Evolutionary conservation across 495 filamentous ascomycete genomes (phyloP), one percentile per base, ranked within the genome.

Genomic region (Tuber umbilicatum): DNA sequence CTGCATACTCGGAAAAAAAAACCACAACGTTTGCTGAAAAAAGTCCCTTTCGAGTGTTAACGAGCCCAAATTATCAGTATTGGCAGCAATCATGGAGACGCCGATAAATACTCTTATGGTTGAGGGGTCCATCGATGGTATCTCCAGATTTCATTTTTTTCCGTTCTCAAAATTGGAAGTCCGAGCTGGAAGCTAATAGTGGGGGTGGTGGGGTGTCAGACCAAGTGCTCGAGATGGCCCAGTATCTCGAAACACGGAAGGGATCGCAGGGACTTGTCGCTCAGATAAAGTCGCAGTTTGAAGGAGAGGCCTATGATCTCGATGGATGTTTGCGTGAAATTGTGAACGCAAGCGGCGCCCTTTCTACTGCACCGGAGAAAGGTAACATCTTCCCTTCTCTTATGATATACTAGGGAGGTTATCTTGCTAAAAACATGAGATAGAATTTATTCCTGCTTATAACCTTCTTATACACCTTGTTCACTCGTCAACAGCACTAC

Each of bases 391-490:
- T 23, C 42, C 16, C 35, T 70, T 21, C 67, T n/a, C 39, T 73
- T 35, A 31, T 45, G 50, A 71, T 70, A 60, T 41, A 35, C 21
- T n/a, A 42, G 17, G 31, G 42, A 38, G 23, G 38, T 73, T n/a
- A 68, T 41, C 19, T 38, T 74, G 2, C 40, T 39, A 35, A 37
- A 35, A 37, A 39, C 45, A 38, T 37, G 55, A 19, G 21, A 74
- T 78, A 91, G 94, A 98, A 84, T 94, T 98, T 83, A 92, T 91
- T 72, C 89, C 94, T 45, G 92, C 95, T 47, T 97, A 97, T 86
- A 97, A 98, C 86, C 91, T 97, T 76, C 90, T 99, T 78, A 87
- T 97, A 76, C 93, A 98, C 86, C 90, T 99, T 39, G 87, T 96
- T 80, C 88, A 91, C 78, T 93, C 96, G 84, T 91, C 92, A 55